Conservation (phyloP, 2,329 filamentous ascomycete species). For the Fusarium globosum region DNA sequence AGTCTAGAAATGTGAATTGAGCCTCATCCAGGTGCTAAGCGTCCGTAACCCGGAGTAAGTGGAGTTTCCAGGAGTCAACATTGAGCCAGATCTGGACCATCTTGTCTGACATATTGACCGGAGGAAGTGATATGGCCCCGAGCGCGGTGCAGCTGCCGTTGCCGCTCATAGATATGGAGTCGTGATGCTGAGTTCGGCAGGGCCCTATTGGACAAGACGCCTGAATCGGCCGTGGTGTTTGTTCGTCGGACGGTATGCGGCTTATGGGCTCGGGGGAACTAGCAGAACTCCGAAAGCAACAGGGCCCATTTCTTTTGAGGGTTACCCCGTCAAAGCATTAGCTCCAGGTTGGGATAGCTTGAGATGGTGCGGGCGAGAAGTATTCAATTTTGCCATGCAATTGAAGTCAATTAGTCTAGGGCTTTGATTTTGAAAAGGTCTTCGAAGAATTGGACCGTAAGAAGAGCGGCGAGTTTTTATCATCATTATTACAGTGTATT, state of each 20-base stretch:
- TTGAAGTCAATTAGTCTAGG: neutral
- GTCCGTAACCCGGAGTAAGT: constrained; percentile 29
- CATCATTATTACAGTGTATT: neutral
- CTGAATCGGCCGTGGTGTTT: constrained; percentile 13
- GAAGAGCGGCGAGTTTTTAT: neutral
- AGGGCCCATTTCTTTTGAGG: constrained; percentile 14
- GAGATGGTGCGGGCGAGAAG: constrained; percentile 12
- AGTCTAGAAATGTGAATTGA: constrained; percentile 14
- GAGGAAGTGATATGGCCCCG: constrained; percentile 14
- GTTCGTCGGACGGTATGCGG: constrained; percentile 26
- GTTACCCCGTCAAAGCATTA: constrained; percentile 26
- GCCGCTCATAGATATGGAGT: constrained; percentile 7
- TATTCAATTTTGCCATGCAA: constrained; percentile 18
- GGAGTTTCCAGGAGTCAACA: constrained; percentile 18
- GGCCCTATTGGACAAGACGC: constrained; percentile 23
- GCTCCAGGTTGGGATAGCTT: constrained; percentile 23
- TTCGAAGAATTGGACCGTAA: neutral
- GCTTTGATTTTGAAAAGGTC: neutral
- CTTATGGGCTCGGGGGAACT: constrained; percentile 24
- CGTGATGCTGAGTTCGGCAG: constrained; percentile 8
- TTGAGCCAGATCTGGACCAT: constrained; percentile 10
- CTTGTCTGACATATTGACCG: constrained; percentile 15
- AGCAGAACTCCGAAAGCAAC: constrained; percentile 21
- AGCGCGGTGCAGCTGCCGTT: constrained; percentile 16
- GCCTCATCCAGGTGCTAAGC: constrained; percentile 15